Percentiles rank a stretch among this genome's conserved stretches.
Conservation (phyloP, 345 rosid species). For the Anacardium occidentale region DNA sequence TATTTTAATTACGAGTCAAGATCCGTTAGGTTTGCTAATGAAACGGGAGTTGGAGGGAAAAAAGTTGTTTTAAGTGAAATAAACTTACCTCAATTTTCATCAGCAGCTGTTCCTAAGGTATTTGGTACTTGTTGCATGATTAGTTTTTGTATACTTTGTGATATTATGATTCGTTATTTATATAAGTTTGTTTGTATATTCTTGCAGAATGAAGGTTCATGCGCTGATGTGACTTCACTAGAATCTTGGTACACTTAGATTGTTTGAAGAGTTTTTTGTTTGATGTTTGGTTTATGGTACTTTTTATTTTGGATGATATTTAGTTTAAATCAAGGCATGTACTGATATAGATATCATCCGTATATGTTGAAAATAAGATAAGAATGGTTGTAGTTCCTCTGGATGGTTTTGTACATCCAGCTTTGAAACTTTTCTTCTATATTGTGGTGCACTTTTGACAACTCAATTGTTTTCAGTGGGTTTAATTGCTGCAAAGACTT, state of each 20-base stretch:
- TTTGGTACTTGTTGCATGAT: not conserved
- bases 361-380: too few species aligned
- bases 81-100: constrained; percentile 79
- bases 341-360: too few species aligned
- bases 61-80: constrained; percentile 25
- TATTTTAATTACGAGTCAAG: constrained; percentile 50
- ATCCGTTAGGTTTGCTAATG: constrained; percentile 49
- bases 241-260: constrained; percentile 43
- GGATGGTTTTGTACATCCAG: not conserved
- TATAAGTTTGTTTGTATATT: constrained; percentile 6
- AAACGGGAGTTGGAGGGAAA: constrained; percentile 23
- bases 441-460: not conserved
- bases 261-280: not conserved
- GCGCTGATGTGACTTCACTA: constrained; percentile 22
- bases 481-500: constrained; percentile 73
- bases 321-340: not conserved
- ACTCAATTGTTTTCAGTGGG: not conserved
- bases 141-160: not conserved
- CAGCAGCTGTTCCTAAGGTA: constrained; percentile 71
- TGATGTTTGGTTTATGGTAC: not conserved
- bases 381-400: not conserved
- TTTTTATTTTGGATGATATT: not conserved
- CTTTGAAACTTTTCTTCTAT: not conserved
- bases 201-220: constrained; percentile 29
- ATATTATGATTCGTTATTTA: not conserved